Base-by-base conservation (phyloP, 1,139 yeast genomes). In the Kluyveromyces sp. region DNA sequence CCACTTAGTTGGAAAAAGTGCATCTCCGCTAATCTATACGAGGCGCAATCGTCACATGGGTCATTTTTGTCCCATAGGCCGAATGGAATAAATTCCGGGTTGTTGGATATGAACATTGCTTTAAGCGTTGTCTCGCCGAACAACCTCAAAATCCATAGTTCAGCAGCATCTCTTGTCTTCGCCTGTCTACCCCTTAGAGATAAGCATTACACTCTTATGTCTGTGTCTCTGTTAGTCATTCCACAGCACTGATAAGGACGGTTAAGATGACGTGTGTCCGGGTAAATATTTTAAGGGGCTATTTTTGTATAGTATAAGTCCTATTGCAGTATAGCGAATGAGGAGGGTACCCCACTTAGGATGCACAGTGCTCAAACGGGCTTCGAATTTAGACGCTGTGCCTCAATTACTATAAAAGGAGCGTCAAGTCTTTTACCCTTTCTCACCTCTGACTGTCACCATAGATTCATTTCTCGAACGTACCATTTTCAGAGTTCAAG, bases 1-100 rank as follows among this genome's bases (percentile, higher is more conserved):
- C 56, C 56, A 40, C 8, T 17, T 33, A 18, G 25, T 9, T 18
- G 12, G 26, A 18, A 18, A 17, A 16, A 15, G 2, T n/a, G 11
- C 12, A 12, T 30, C 11, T 30, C 8, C 2, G 13, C 12, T 13
- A 7, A 1, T n/a, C n/a, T n/a, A n/a, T n/a, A n/a, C n/a, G n/a
- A n/a, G n/a, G n/a, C n/a, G n/a, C 26, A 22, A 22, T 22, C 9
- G 26, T 9, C 26, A 22, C 6, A 6, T 22, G 26, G 26, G 26
- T 22, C n/a, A n/a, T n/a, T n/a, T n/a, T n/a, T n/a, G n/a, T n/a
- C n/a, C n/a, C n/a, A n/a, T n/a, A n/a, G n/a, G n/a, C n/a, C n/a
- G n/a, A n/a, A n/a, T n/a, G n/a, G n/a, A n/a, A n/a, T n/a, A n/a
- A n/a, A n/a, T n/a, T n/a, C n/a, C n/a, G n/a, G n/a, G n/a, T n/a